Base-by-base conservation (phyloP, 1,284 basidiomycete species). In the Microstroma glucosiphilum region DNA sequence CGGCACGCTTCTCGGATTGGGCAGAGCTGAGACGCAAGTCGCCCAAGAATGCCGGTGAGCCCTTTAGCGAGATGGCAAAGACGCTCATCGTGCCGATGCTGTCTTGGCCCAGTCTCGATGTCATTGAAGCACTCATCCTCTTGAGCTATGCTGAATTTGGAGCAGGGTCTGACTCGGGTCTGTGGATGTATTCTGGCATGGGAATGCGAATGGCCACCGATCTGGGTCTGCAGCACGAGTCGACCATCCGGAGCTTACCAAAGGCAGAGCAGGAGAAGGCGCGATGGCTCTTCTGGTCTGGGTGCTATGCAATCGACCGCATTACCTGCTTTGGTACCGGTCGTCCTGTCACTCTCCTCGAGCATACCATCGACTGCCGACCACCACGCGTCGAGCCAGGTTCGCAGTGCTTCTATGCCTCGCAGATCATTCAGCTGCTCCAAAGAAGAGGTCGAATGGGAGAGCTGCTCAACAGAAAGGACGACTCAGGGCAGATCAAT, bases 131-230 rank as follows among this genome's bases (percentile, higher is more conserved):
- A n/a, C 65, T 73, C 21, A 64, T 72, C 43, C 21, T 73, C 53
- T 62, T 73, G 43, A 70, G 68, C 60, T 71, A 72, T 37, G 62
- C 71, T 30, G 71, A 73, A 49, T 73, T 73, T 40, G 71, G 68
- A 4, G 70, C 71, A 1, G 71, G 71, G 12, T 67, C 69, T 58
- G 71, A 73, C 40, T 67, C 70, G 2, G 71, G 71, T 6, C 60
- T 73, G 7, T 73, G 71, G 71, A 73, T 73, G 71, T 73, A 72
- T 42, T 65, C 70, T 19, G 71, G 71, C 15, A 73, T 73, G 71
- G 69, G 66, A 11, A 59, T 71, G 13, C 62, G 71, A 23, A 73
- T 73, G 71, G 66, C 71, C 1, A 67, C 67, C 40, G 71, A 73
- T 60, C 59, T 73, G 1, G 71, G 71, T 0, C 57, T 73, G 25